Evolutionary conservation across 140 eudicot species (phyloP).

Genomic region (Bidens hawaiensis): DNA sequence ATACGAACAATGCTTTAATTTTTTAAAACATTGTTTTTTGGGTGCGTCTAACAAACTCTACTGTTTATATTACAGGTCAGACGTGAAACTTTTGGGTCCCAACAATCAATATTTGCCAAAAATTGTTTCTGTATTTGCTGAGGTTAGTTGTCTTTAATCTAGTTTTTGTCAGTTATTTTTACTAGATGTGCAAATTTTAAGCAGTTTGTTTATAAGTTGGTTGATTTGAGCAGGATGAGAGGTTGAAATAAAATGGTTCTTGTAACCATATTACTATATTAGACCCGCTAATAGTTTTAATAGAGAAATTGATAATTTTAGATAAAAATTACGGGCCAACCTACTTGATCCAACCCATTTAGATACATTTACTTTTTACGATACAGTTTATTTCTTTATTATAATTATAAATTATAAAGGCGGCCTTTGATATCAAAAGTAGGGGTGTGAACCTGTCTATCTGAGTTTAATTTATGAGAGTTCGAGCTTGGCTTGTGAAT

Average conservation of each 20-base stretch:
- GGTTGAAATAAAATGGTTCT: background rate
- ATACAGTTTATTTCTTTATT: background rate
- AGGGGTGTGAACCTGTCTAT: no score
- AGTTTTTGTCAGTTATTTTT: background rate
- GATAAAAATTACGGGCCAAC: background rate
- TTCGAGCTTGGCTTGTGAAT: no score
- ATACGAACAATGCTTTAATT: background rate
- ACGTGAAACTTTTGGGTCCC: slow-evolving; percentile 79
- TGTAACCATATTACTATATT: background rate
- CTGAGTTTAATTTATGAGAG: no score
- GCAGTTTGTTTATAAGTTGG: background rate
- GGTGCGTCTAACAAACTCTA: background rate
- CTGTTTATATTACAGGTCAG: slow-evolving; percentile 56
- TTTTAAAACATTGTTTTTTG: background rate
- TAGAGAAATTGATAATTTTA: background rate
- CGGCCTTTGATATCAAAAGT: slow-evolving; percentile 7
- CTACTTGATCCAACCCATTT: background rate
- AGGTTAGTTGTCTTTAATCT: slow-evolving; percentile 50
- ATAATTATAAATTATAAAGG: background rate
- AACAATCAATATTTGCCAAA: slow-evolving; percentile 84
- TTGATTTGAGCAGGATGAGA: background rate
- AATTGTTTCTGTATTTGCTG: slow-evolving; percentile 91
- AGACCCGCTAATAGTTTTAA: background rate
- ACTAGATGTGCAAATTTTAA: background rate
- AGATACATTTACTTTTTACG: background rate